These are phyloP conservation scores for Diaporthe destruens DNA, from an alignment of 2,329 filamentous ascomycete species.

Conservation along the genomic window DNA sequence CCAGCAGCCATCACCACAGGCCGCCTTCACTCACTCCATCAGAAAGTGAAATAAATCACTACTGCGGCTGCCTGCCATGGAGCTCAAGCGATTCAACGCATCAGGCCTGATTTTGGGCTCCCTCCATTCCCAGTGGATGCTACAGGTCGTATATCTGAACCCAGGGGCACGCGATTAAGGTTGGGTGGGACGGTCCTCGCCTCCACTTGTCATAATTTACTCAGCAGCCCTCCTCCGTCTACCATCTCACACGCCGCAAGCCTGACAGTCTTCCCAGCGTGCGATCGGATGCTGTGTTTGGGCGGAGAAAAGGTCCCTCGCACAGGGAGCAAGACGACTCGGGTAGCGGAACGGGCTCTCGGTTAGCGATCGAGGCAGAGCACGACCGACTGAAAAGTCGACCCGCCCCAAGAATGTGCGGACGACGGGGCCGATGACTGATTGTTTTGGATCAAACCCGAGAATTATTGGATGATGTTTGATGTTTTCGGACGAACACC, in stretches of 20 bases:
- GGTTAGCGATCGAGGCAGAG: not conserved
- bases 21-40: not conserved
- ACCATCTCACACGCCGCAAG: not conserved
- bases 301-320: too few species aligned
- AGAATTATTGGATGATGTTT: not conserved
- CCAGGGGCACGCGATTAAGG: conserved; percentile 19
- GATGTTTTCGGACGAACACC: not conserved
- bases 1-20: not conserved
- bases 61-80: not conserved
- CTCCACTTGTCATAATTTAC: conserved; percentile 25
- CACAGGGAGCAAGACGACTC: too few species aligned
- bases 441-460: not conserved
- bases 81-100: conserved; percentile 1
- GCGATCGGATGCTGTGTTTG: conserved; percentile 10
- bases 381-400: not conserved
- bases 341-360: not conserved
- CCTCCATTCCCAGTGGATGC: not conserved
- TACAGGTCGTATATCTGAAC: conserved; percentile 4
- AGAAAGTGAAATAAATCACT: not conserved
- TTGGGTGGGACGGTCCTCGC: conserved; percentile 15
- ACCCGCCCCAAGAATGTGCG: not conserved
- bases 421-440: not conserved
- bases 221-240: not conserved
- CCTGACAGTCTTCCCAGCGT: not conserved
- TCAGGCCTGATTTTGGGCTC: not conserved